Conservation (phyloP, 2,329 filamentous ascomycete species). For the Colletotrichum lindemuthianum region DNA sequence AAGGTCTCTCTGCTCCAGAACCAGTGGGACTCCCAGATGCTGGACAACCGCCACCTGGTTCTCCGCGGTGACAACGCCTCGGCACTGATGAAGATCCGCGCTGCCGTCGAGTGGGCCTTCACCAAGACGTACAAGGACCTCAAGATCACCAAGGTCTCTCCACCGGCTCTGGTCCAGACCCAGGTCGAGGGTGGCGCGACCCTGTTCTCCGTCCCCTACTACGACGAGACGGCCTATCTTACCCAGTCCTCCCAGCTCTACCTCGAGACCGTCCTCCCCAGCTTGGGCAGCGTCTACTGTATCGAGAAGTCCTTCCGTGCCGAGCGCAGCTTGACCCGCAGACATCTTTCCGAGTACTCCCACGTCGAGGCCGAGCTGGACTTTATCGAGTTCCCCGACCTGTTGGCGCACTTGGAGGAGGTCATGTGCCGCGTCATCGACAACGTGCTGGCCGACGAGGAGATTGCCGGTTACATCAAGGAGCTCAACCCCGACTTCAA, state of each 20-base stretch:
- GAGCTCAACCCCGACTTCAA: conserved; percentile 92
- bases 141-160: conserved; percentile 83
- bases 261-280: conserved; percentile 92
- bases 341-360: conserved; percentile 95
- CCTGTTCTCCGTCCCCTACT: conserved; percentile 90
- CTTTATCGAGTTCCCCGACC: conserved; percentile 92
- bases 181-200: conserved; percentile 94
- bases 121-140: conserved; percentile 80
- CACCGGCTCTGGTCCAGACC: conserved; percentile 92
- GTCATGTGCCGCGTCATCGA: conserved; percentile 89
- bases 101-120: conserved; percentile 84
- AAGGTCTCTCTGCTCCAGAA: conserved; percentile 61
- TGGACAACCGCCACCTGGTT: conserved; percentile 85
- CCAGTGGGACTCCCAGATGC: conserved; percentile 70
- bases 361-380: conserved; percentile 97
- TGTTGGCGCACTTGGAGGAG: conserved; percentile 87
- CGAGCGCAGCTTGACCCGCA: conserved; percentile 93
- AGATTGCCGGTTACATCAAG: conserved; percentile 78
- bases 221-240: conserved; percentile 89
- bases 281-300: conserved; percentile 94
- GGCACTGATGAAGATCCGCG: conserved; percentile 88
- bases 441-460: conserved; percentile 76
- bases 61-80: conserved; percentile 86
- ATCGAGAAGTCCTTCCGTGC: conserved; percentile 99
- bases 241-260: conserved; percentile 98